These are phyloP conservation scores for Gyromitra esculenta DNA, from an alignment of 2,329 filamentous ascomycete genomes.

Conservation along the genomic window DNA sequence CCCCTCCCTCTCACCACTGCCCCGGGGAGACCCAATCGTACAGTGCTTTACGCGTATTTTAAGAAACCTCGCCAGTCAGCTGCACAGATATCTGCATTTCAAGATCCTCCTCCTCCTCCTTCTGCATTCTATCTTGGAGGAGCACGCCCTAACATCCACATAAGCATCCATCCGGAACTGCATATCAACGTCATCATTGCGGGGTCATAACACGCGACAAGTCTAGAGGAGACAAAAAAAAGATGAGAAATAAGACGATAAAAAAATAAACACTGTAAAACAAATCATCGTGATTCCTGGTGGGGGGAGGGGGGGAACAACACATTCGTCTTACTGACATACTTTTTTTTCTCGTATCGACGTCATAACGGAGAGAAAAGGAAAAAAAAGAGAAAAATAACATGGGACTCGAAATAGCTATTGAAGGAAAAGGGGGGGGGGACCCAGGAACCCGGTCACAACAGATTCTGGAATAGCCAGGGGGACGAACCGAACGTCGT, in stretches of 20 bases:
- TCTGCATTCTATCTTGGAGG: too few relatives aligned
- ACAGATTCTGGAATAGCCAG: constrained; percentile 20
- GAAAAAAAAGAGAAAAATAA: neutral
- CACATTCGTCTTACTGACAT: constrained; percentile 26
- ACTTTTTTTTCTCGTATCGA: neutral
- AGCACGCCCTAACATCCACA: constrained; percentile 9
- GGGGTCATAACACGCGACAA: constrained; percentile 36
- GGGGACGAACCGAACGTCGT: constrained; percentile 25
- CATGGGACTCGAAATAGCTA: neutral
- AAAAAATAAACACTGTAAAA: neutral
- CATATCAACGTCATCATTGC: constrained; percentile 47
- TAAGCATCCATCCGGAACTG: constrained; percentile 35
- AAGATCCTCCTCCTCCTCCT: constrained; percentile 15
- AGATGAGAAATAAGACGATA: constrained; percentile 10
- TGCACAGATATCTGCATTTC: constrained; percentile 18
- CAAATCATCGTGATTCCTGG: constrained; percentile 14
- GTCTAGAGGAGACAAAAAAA: neutral
- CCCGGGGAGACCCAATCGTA: too few relatives aligned
- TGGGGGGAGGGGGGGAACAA: neutral
- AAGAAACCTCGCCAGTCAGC: neutral
- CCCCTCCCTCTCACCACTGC: too few relatives aligned
- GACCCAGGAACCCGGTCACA: constrained; percentile 33
- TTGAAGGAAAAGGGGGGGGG: neutral
- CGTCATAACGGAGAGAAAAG: neutral
- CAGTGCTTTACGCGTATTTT: neutral